Percentiles rank a stretch among this genome's conserved stretches.
phyloP scores from a whole-genome alignment of 2,329 filamentous ascomycete species.

The Nemania bipapillata region DNA sequence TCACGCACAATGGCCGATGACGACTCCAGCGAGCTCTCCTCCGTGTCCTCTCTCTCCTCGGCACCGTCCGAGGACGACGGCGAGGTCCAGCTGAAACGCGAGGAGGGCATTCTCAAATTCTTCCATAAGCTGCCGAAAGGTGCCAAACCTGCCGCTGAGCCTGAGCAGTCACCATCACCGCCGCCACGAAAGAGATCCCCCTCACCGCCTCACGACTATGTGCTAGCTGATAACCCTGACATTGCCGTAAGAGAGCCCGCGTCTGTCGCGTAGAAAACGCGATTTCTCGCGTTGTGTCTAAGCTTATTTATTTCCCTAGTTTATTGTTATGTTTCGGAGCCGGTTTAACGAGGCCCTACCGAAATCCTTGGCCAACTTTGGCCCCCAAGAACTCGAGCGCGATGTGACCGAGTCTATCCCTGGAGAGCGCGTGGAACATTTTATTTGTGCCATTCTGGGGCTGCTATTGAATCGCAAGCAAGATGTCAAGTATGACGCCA shows the following conservation, averaged over 20 bases:
- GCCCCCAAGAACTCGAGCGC: slow-evolving; percentile 92
- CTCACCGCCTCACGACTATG: slow-evolving; percentile 89
- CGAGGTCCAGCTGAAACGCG: slow-evolving; percentile 62
- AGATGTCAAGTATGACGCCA: slow-evolving; percentile 85
- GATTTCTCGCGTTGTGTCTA: slow-evolving; percentile 61
- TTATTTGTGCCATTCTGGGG: slow-evolving; percentile 88
- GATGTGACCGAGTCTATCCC: slow-evolving; percentile 82
- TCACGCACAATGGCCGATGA: slow-evolving; percentile 65
- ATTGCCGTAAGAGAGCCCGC: slow-evolving; percentile 79
- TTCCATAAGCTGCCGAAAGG: slow-evolving; percentile 68
- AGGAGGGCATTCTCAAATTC: slow-evolving; percentile 73
- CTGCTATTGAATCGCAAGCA: slow-evolving; percentile 97
- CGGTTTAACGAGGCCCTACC: slow-evolving; percentile 92
- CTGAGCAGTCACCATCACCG: slow-evolving; percentile 69
- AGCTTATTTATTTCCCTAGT: slow-evolving; percentile 66
- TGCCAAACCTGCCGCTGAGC: slow-evolving; percentile 50
- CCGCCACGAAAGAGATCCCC: slow-evolving; percentile 81
- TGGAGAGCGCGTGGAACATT: slow-evolving; percentile 84
- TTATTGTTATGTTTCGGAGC: slow-evolving; percentile 97
- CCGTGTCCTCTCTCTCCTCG: slow-evolving; percentile 58
- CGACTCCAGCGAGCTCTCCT: slow-evolving; percentile 72
- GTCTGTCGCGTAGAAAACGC: slow-evolving; percentile 62
- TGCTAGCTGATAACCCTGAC: slow-evolving; percentile 87
- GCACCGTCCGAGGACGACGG: slow-evolving; percentile 64
- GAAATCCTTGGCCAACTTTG: slow-evolving; percentile 86